Percentiles rank a stretch among this genome's conserved stretches.
phyloP scores from a whole-genome alignment of 805 yeast genomes.

The Yarrowia keelungensis region DNA sequence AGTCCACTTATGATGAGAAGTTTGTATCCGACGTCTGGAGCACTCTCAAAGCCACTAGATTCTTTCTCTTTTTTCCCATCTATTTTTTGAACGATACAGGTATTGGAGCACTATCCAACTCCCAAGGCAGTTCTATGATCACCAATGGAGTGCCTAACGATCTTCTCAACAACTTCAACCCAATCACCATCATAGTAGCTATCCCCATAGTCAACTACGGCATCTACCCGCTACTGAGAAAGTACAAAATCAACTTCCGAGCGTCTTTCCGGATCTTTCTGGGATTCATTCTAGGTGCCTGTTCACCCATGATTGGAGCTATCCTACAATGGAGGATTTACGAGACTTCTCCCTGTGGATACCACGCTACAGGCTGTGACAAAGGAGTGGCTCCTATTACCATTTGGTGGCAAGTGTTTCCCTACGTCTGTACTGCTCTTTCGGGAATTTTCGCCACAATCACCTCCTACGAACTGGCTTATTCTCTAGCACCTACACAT shows the following conservation, averaged over 20 bases:
- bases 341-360: neutral
- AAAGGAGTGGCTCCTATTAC: slow-evolving; percentile 1
- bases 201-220: neutral
- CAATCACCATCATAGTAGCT: neutral
- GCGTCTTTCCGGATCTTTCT: neutral
- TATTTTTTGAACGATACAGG: neutral
- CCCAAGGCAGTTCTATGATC: neutral
- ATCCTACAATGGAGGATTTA: neutral
- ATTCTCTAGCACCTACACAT: neutral
- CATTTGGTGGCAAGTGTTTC: neutral
- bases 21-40: neutral
- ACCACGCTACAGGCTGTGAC: neutral
- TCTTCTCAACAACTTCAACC: neutral
- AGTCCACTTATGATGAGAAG: neutral
- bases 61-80: slow-evolving; percentile 1
- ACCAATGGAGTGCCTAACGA: neutral
- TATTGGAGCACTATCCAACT: neutral
- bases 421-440: neutral
- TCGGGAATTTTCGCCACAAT: neutral
- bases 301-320: neutral
- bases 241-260: neutral
- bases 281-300: neutral
- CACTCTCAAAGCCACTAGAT: neutral
- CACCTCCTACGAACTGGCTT: neutral
- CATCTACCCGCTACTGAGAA: neutral